phyloP scores from a whole-genome alignment of 768 basidiomycete species.

The Amanita molliuscula region DNA sequence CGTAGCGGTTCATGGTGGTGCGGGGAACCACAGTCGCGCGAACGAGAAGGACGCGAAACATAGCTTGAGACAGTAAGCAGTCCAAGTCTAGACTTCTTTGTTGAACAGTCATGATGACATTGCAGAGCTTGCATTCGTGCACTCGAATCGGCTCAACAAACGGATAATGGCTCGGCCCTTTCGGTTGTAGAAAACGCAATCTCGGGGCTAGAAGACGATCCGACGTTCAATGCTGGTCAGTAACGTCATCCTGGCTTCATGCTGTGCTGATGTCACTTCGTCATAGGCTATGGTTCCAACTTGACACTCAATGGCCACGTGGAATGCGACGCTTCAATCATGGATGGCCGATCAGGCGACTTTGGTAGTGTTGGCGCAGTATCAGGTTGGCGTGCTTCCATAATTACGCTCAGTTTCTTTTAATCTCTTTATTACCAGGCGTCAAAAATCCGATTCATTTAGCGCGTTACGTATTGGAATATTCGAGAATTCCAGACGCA shows the following conservation, averaged over 20 bases:
- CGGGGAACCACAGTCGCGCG: slow-evolving; percentile 46
- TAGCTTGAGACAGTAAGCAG: slow-evolving; percentile 42
- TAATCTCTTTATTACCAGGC: slow-evolving; percentile 25
- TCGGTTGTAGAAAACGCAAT: slow-evolving; percentile 47
- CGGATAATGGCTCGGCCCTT: slow-evolving; percentile 19
- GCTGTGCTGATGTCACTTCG: background rate
- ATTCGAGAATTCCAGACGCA: slow-evolving; percentile 33
- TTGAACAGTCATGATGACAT: background rate
- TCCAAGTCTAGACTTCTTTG: background rate
- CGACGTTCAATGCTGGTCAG: slow-evolving; percentile 59
- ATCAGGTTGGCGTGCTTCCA: slow-evolving; percentile 32
- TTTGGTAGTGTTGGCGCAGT: slow-evolving; percentile 74
- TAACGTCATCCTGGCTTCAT: background rate
- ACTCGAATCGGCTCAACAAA: slow-evolving; percentile 12
- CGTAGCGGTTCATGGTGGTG: slow-evolving; percentile 70
- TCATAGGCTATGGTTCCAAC: slow-evolving; percentile 65
- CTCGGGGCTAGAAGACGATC: slow-evolving; percentile 52
- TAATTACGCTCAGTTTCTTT: background rate
- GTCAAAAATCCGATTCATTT: slow-evolving; percentile 60
- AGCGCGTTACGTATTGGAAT: slow-evolving; percentile 46
- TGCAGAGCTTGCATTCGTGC: slow-evolving; percentile 44
- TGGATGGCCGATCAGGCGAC: slow-evolving; percentile 29
- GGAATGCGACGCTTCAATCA: slow-evolving; percentile 76
- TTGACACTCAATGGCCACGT: slow-evolving; percentile 64
- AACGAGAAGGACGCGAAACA: slow-evolving; percentile 44